phyloP scores from a whole-genome alignment of 1,284 basidiomycete genomes.

The Marasmius tenuissimus region DNA sequence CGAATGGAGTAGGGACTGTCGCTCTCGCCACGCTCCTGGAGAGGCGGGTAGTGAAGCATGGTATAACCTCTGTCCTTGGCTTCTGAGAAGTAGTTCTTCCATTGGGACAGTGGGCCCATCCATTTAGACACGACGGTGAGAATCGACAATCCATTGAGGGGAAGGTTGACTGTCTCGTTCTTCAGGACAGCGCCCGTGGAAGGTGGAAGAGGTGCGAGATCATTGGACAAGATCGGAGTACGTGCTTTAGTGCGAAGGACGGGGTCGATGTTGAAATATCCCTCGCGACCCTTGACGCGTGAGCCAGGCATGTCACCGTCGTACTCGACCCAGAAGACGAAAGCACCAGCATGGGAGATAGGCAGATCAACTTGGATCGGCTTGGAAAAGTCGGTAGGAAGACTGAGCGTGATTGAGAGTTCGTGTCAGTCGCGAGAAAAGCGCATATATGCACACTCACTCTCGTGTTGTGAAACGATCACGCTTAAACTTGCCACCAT shows the following conservation, averaged over 20 bases:
- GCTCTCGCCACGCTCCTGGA: constrained; percentile 87
- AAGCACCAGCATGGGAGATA: constrained; percentile 93
- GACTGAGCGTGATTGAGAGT: constrained; percentile 39
- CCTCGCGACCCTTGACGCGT: constrained; percentile 77
- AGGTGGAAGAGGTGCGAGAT: constrained; percentile 52
- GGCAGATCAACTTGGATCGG: constrained; percentile 91
- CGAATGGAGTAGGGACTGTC: constrained; percentile 91
- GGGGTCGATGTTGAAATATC: constrained; percentile 96
- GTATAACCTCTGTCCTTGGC: constrained; percentile 90
- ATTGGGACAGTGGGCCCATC: constrained; percentile 84
- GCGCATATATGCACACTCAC: constrained; percentile 46
- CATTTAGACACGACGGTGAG: constrained; percentile 93
- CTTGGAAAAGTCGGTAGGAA: constrained; percentile 82
- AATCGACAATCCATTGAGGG: constrained; percentile 84
- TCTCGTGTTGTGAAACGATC: constrained; percentile 74
- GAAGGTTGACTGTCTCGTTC: constrained; percentile 60
- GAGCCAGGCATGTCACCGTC: constrained; percentile 58
- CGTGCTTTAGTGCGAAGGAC: constrained; percentile 76
- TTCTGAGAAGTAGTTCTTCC: constrained; percentile 80
- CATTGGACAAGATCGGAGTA: constrained; percentile 64
- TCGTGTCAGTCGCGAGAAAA: constrained; percentile 9
- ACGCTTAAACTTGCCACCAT: constrained; percentile 84
- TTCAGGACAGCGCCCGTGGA: constrained; percentile 46
- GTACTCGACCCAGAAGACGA: constrained; percentile 92
- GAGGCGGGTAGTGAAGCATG: constrained; percentile 93